Percentiles rank a stretch among this genome's conserved stretches.
These are phyloP conservation scores for Penicillium sp. DNA, from an alignment of 2,329 filamentous ascomycete genomes.

Conservation along the genomic window DNA sequence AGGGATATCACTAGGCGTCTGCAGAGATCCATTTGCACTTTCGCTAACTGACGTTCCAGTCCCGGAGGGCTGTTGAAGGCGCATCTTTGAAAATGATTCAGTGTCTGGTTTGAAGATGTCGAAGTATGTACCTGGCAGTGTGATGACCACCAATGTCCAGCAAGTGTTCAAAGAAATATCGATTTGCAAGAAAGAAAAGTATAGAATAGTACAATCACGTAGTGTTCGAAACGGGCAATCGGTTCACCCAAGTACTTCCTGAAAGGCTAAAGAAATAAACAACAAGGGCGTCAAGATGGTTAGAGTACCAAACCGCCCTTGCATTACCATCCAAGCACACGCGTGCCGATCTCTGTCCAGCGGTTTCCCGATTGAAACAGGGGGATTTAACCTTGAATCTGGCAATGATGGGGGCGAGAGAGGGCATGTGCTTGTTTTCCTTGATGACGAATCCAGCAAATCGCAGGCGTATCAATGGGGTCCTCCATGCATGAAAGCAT, in stretches of 20 bases:
- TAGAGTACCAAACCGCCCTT: constrained; percentile 13
- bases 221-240: neutral
- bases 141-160: constrained; percentile 7
- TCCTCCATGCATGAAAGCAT: constrained; percentile 1
- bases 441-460: constrained; percentile 10
- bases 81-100: constrained; percentile 9
- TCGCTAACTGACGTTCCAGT: constrained; percentile 11
- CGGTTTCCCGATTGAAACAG: constrained; percentile 1
- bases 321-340: constrained; percentile 11
- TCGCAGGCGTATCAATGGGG: neutral
- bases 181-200: constrained; percentile 8
- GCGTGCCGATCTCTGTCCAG: constrained; percentile 14
- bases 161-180: constrained; percentile 6
- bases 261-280: neutral
- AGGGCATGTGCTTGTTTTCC: constrained; percentile 9
- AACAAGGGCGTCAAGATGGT: constrained; percentile 2
- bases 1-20: neutral
- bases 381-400: constrained; percentile 3
- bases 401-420: constrained; percentile 6
- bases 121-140: constrained; percentile 15
- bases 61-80: constrained; percentile 16
- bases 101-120: constrained; percentile 3
- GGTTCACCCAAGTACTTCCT: constrained; percentile 4
- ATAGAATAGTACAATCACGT: constrained; percentile 13
- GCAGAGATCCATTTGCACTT: neutral